phyloP scores from a whole-genome alignment of 768 basidiomycete genomes.

The Porphyrellus cyaneotinctus region DNA sequence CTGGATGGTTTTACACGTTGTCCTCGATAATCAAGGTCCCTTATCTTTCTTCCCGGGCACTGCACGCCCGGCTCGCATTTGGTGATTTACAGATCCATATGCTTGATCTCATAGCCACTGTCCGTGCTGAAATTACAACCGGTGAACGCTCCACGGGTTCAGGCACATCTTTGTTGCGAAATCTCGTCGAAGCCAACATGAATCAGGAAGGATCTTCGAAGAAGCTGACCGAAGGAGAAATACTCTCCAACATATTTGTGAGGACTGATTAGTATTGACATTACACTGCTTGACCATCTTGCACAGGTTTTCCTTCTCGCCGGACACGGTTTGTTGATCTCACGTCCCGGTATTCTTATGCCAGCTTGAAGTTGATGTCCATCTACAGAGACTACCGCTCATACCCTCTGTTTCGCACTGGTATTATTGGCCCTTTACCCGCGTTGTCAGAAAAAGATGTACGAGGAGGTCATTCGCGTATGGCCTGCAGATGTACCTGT shows the following conservation, averaged over 20 bases:
- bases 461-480: conserved; percentile 36
- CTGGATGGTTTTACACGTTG: conserved; percentile 32
- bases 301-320: conserved; percentile 43
- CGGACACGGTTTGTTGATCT: conserved; percentile 39
- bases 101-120: conserved; percentile 37
- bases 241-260: conserved; percentile 49
- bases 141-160: conserved; percentile 19
- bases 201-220: conserved; percentile 27
- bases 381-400: conserved; percentile 44
- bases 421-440: conserved; percentile 47
- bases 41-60: conserved; percentile 30
- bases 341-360: not conserved
- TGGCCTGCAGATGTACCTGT: conserved; percentile 39
- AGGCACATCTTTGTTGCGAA: conserved; percentile 40
- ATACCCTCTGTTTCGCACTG: conserved; percentile 42
- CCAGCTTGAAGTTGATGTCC: conserved; percentile 4
- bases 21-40: conserved; percentile 31
- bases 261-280: conserved; percentile 8
- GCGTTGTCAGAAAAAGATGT: conserved; percentile 43
- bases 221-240: conserved; percentile 41
- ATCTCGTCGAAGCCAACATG: conserved; percentile 48
- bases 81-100: conserved; percentile 39
- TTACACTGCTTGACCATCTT: not conserved
- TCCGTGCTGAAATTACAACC: conserved; percentile 34
- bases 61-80: conserved; percentile 31